phyloP scores from a whole-genome alignment of 768 basidiomycete genomes.

The Leucocoprinus leucothites region DNA sequence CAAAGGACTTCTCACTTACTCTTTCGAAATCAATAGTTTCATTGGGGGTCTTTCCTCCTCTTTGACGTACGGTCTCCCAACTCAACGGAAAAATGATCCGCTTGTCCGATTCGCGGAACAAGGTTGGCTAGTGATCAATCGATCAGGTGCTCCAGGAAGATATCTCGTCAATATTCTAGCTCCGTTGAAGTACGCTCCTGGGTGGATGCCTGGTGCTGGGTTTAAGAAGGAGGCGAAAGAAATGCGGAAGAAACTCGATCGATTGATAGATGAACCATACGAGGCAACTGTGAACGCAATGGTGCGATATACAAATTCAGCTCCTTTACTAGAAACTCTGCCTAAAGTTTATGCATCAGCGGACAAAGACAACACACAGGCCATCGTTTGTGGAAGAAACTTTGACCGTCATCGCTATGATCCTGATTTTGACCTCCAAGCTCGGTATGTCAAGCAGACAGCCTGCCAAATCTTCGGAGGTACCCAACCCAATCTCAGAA shows the following conservation, averaged over 20 bases:
- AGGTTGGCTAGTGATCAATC: background rate
- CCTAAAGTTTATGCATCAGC: too few species aligned
- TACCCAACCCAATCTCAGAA: background rate
- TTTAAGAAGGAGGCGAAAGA: constrained; percentile 4
- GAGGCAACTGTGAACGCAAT: background rate
- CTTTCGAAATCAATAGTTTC: background rate
- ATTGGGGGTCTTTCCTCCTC: background rate
- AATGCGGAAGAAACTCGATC: background rate
- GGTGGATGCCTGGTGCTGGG: constrained; percentile 3
- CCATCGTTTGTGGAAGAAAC: too few species aligned
- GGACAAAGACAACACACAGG: too few species aligned
- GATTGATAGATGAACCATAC: constrained; percentile 22
- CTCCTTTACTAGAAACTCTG: background rate
- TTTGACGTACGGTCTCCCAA: background rate
- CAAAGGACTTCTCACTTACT: too few species aligned
- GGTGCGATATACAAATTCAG: background rate
- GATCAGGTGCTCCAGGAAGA: background rate
- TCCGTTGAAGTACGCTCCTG: background rate
- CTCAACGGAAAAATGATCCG: background rate
- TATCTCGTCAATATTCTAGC: constrained; percentile 5
- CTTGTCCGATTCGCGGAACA: background rate
- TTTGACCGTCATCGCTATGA: too few species aligned
- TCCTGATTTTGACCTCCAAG: background rate
- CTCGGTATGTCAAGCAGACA: background rate
- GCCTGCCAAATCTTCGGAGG: background rate